Conservation (phyloP, 371 early-diverging fungal genomes). For the Phascolomyces articulosus region DNA sequence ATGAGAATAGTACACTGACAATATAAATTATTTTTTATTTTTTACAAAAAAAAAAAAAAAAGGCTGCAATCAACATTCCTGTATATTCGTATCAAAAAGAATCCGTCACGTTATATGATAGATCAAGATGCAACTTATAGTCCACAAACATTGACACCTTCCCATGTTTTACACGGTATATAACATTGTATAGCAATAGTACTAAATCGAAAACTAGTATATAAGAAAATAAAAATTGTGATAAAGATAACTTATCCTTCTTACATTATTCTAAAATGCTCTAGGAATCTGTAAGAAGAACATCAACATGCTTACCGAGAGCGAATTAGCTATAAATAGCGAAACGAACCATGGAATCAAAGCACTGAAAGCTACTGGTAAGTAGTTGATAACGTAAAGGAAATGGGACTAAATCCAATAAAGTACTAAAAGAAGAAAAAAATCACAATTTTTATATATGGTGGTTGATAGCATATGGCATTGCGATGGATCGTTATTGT, state of each 20-base stretch:
- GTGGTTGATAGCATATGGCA: conserved; percentile 35
- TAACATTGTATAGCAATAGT: too few species aligned
- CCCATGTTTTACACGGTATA: conserved; percentile 48
- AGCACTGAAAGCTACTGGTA: conserved; percentile 5
- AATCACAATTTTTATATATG: background rate
- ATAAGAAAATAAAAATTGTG: too few species aligned
- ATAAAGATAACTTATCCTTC: too few species aligned
- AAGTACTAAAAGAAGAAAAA: background rate
- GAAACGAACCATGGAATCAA: background rate
- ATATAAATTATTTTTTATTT: too few species aligned
- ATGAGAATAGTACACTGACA: too few species aligned
- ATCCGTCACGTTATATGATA: conserved; percentile 64
- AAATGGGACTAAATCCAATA: too few species aligned
- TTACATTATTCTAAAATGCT: too few species aligned
- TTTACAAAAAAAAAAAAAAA: background rate
- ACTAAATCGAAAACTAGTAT: too few species aligned
- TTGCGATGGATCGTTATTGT: conserved; percentile 58
- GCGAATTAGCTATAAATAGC: conserved; percentile 22
- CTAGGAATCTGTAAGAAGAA: conserved; percentile 63
- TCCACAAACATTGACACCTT: background rate
- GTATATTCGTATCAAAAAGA: conserved; percentile 65
- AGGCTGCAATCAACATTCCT: conserved; percentile 80
- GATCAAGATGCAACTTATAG: conserved; percentile 12
- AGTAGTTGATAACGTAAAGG: background rate
- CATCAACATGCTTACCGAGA: conserved; percentile 30